phyloP scores from a whole-genome alignment of 1,139 yeast species.

The Pichia sp. region DNA sequence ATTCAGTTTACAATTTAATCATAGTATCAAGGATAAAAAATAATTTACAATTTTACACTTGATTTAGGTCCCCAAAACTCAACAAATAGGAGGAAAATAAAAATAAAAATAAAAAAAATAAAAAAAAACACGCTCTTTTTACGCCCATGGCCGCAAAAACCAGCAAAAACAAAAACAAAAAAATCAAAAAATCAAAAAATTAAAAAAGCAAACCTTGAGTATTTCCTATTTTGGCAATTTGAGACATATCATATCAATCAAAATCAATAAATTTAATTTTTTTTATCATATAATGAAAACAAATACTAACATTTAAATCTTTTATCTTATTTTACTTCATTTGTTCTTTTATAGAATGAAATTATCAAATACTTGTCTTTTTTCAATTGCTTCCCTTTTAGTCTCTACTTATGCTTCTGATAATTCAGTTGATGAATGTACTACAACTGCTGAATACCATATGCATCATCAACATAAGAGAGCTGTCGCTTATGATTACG shows the following conservation, averaged over 20 bases:
- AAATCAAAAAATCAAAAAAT: neutral
- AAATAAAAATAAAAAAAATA: too few relatives aligned
- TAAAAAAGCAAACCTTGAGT: neutral
- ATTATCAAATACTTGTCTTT: constrained; percentile 27
- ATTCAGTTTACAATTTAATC: too few relatives aligned
- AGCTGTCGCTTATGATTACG: constrained; percentile 76
- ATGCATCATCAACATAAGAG: constrained; percentile 69
- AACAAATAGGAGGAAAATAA: too few relatives aligned
- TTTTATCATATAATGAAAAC: too few relatives aligned
- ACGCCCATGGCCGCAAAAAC: too few relatives aligned
- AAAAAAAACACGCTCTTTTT: too few relatives aligned
- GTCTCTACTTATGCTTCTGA: constrained; percentile 20
- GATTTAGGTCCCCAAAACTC: too few relatives aligned
- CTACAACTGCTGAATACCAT: constrained; percentile 35
- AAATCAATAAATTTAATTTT: neutral
- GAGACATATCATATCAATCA: neutral
- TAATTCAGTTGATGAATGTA: constrained; percentile 30
- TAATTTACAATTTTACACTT: too few relatives aligned
- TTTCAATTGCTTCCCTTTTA: constrained; percentile 18
- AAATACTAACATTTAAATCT: constrained; percentile 7
- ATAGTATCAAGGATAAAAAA: too few relatives aligned
- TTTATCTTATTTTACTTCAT: neutral
- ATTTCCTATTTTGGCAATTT: too few relatives aligned
- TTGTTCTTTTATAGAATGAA: constrained; percentile 29
- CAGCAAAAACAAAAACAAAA: too few relatives aligned